A percentile compares a stretch with the other conserved stretches of the same genome.
Evolutionary conservation across 768 basidiomycete genomes (phyloP).

Genomic region (Russula olivacea): DNA sequence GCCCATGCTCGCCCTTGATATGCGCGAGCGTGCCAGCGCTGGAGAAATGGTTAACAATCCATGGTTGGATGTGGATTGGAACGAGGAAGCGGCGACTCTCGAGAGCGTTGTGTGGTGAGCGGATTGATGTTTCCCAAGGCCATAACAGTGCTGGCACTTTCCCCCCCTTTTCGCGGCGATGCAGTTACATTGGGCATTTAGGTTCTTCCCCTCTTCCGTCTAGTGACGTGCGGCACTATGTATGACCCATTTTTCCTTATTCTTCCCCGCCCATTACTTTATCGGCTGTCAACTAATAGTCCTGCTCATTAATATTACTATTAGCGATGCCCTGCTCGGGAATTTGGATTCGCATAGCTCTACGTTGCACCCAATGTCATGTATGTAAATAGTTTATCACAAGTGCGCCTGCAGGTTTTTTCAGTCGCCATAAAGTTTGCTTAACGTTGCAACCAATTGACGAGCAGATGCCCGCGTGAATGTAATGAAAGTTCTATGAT

Average conservation of each 20-base stretch:
- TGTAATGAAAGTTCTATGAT: conserved; percentile 14
- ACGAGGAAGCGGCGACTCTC: conserved; percentile 30
- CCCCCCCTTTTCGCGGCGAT: not conserved
- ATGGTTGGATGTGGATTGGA: conserved; percentile 52
- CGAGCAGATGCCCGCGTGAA: not conserved
- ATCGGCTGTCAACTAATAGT: conserved; percentile 13
- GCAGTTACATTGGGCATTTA: not conserved
- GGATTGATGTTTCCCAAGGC: conserved; percentile 2
- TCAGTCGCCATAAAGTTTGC: not conserved
- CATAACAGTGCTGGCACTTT: conserved; percentile 6
- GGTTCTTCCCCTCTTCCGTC: not conserved
- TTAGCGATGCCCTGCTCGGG: conserved; percentile 11
- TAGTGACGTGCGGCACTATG: not conserved
- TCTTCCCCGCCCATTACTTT: not conserved
- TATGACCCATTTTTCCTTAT: not conserved
- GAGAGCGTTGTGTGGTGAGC: conserved; percentile 32
- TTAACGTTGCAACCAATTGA: not conserved
- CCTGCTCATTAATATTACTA: conserved; percentile 8
- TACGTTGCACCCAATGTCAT: conserved; percentile 7
- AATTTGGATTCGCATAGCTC: conserved; percentile 7
- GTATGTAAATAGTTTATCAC: not conserved
- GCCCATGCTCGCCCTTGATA: conserved; percentile 72
- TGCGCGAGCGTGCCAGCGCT: conserved; percentile 61
- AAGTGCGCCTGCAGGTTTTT: not conserved
- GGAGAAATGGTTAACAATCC: conserved; percentile 66